A percentile compares a stretch with the other conserved stretches of the same genome.
Conservation (phyloP, 1,284 basidiomycete genomes). For the Pulveroboletus sp. region DNA sequence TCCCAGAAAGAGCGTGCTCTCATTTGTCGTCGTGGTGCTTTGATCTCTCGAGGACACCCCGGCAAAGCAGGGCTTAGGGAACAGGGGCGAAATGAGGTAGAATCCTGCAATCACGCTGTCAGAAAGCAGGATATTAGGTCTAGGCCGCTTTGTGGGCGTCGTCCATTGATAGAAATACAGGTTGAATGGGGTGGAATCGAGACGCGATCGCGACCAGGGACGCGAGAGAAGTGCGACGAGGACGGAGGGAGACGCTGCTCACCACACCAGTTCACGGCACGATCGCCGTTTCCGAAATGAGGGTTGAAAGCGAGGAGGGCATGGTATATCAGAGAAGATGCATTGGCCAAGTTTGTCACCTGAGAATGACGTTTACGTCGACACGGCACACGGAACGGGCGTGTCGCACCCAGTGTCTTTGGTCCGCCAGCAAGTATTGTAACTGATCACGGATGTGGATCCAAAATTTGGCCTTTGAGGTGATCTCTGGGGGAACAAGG, state of each 20-base stretch:
- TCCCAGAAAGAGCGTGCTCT: slow-evolving; percentile 60
- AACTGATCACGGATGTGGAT: slow-evolving; percentile 69
- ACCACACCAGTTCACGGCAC: slow-evolving; percentile 90
- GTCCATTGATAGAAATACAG: not conserved
- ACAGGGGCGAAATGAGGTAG: slow-evolving; percentile 70
- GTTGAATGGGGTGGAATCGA: not conserved
- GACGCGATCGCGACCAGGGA: not conserved
- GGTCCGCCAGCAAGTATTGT: slow-evolving; percentile 58
- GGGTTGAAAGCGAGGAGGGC: slow-evolving; percentile 66
- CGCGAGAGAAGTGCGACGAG: not conserved
- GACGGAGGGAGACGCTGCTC: slow-evolving; percentile 32
- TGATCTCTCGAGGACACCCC: slow-evolving; percentile 15
- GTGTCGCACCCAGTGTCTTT: slow-evolving; percentile 72
- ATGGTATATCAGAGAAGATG: slow-evolving; percentile 77
- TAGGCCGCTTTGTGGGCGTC: not conserved
- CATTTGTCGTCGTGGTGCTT: slow-evolving; percentile 5
- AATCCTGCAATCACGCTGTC: slow-evolving; percentile 58
- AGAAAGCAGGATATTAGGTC: slow-evolving; percentile 5
- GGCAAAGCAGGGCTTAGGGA: slow-evolving; percentile 49
- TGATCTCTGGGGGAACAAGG: slow-evolving; percentile 65
- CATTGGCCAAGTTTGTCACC: slow-evolving; percentile 86
- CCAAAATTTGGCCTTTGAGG: slow-evolving; percentile 77
- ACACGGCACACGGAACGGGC: not conserved
- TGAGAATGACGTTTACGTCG: slow-evolving; percentile 31
- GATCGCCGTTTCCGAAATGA: slow-evolving; percentile 63